phyloP scores from a whole-genome alignment of 108 stramenopile genomes.

The Halocafeteria seosinensis region DNA sequence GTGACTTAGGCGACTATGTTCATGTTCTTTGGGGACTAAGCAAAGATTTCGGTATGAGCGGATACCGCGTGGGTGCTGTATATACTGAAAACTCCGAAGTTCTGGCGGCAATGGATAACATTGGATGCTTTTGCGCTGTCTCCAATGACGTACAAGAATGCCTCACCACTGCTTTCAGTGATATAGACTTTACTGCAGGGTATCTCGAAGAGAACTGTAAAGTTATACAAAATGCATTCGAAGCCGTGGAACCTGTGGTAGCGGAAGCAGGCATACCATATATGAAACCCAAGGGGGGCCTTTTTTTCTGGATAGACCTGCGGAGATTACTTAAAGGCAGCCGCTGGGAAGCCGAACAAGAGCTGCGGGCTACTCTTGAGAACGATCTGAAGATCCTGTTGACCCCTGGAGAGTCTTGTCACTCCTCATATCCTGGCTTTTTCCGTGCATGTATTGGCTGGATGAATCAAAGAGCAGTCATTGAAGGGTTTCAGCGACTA shows the following conservation, averaged over 20 bases:
- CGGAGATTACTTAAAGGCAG: neutral
- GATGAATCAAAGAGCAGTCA: neutral
- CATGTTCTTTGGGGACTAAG: slow-evolving; percentile 13
- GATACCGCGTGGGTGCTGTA: slow-evolving; percentile 4
- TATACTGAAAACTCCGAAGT: slow-evolving; percentile 1
- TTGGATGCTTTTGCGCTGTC: neutral
- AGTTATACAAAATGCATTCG: neutral
- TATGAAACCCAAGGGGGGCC: neutral
- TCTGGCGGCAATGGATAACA: neutral
- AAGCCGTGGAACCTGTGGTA: neutral
- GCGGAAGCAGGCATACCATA: neutral
- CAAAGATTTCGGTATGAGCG: slow-evolving; percentile 11
- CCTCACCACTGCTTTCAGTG: neutral
- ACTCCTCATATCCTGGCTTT: neutral
- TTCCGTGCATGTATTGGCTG: neutral
- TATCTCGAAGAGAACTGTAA: neutral
- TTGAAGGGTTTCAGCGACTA: neutral
- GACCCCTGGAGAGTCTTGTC: neutral
- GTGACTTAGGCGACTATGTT: slow-evolving; percentile 1
- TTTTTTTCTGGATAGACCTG: neutral
- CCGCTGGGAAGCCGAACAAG: neutral
- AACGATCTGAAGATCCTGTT: neutral
- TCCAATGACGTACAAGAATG: neutral
- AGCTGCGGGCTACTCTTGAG: neutral
- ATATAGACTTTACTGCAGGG: neutral